These are phyloP conservation scores for Punica granatum DNA, from an alignment of 345 rosid species.

Conservation along the genomic window DNA sequence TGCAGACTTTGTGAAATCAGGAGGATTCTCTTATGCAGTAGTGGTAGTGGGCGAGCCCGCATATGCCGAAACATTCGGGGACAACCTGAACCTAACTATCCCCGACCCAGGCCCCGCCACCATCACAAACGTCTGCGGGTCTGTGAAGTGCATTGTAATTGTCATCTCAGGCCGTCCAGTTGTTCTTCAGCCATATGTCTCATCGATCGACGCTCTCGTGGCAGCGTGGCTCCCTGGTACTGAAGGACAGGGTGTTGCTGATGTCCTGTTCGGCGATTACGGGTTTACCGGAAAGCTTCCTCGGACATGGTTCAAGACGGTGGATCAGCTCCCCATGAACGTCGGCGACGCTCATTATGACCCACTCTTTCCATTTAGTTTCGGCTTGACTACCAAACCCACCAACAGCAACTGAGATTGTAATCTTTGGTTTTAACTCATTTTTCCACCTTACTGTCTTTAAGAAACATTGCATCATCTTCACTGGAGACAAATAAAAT, in stretches of 20 bases:
- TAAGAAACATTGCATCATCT: neutral
- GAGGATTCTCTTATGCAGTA: constrained; percentile 35
- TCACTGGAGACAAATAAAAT: neutral
- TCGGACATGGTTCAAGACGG: constrained; percentile 61
- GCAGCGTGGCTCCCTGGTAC: constrained; percentile 80
- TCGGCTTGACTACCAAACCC: constrained; percentile 37
- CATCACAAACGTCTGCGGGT: constrained; percentile 38
- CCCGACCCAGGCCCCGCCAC: constrained; percentile 45
- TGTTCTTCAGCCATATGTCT: constrained; percentile 42
- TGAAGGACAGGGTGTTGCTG: constrained; percentile 70
- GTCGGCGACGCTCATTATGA: constrained; percentile 53
- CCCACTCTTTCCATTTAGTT: constrained; percentile 67
- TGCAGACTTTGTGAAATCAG: constrained; percentile 21
- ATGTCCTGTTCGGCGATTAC: constrained; percentile 60
- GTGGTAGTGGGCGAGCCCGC: constrained; percentile 65
- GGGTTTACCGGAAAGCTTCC: constrained; percentile 60
- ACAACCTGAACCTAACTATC: constrained; percentile 37
- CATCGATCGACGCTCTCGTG: constrained; percentile 36
- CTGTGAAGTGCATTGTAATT: constrained; percentile 43
- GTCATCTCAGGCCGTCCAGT: constrained; percentile 69
- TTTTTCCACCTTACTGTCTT: neutral
- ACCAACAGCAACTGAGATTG: neutral
- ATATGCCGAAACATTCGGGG: constrained; percentile 58
- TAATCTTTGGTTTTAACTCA: neutral
- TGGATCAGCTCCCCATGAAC: constrained; percentile 72